A percentile compares a stretch with the other conserved stretches of the same genome.
Conservation (phyloP, 2,329 filamentous ascomycete species). For the Fusarium sp. region DNA sequence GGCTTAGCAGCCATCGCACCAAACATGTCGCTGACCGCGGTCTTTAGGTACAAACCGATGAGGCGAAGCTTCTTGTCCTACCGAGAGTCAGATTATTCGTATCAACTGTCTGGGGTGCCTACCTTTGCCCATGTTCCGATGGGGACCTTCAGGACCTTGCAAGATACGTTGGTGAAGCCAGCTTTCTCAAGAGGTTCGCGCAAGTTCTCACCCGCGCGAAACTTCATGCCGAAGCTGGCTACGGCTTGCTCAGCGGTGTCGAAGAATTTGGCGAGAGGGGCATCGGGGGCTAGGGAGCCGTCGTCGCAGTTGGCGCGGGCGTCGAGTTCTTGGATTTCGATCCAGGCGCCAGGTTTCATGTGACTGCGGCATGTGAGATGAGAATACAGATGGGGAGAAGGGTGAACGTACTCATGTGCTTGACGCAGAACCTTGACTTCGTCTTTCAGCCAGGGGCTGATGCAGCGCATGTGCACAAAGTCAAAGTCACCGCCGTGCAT, state of each 20-base stretch:
- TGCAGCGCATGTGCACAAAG: constrained; percentile 39
- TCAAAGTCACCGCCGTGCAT: constrained; percentile 32
- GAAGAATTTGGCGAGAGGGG: constrained; percentile 43
- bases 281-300: constrained; percentile 47
- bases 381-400: rapidly evolving
- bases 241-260: constrained; percentile 33
- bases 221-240: constrained; percentile 49
- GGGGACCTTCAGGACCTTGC: constrained; percentile 33
- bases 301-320: constrained; percentile 51
- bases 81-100: rapidly evolving
- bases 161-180: constrained; percentile 28
- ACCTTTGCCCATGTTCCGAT: constrained; percentile 38
- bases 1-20: constrained; percentile 40
- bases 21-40: constrained; percentile 36
- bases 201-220: constrained; percentile 27
- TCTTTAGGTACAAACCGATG: constrained; percentile 27
- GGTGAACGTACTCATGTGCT: constrained; percentile 21
- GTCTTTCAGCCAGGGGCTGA: constrained; percentile 36
- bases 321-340: constrained; percentile 49
- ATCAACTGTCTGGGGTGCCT: rapidly evolving
- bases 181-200: constrained; percentile 20
- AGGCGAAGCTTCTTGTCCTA: constrained; percentile 37
- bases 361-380: not conserved
- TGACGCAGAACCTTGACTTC: constrained; percentile 24
- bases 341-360: constrained; percentile 33